A percentile compares a stretch with the other conserved stretches of the same genome.
Conservation (phyloP, 306 rosid species). For the Benincasa hispida region DNA sequence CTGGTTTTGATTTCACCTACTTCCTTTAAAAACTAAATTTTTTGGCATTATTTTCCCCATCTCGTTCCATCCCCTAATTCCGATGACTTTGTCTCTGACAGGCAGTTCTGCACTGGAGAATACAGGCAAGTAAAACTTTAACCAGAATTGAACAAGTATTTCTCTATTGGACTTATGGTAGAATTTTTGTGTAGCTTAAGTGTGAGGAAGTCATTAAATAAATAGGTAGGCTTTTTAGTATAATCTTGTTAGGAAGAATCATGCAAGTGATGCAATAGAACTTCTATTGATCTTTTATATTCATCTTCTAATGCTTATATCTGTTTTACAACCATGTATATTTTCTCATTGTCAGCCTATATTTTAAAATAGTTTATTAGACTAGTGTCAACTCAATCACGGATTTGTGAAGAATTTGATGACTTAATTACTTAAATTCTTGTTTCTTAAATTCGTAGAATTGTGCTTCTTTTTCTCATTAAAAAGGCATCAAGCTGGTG, state of each 20-base stretch:
- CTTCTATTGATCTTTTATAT: neutral
- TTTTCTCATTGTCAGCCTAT: neutral
- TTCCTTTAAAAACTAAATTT: neutral
- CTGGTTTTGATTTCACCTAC: neutral
- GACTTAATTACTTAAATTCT: neutral
- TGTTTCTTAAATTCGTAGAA: neutral
- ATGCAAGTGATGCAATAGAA: neutral
- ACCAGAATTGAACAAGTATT: neutral
- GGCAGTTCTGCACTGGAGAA: conserved; percentile 99
- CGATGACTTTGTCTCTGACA: conserved; percentile 19
- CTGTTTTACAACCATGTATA: neutral
- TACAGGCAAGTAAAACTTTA: conserved; percentile 37
- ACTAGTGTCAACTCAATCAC: neutral
- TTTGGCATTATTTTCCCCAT: neutral
- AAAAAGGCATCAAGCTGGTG: neutral
- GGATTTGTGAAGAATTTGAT: neutral
- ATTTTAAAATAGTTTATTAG: neutral
- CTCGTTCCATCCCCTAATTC: neutral
- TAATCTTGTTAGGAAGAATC: neutral
- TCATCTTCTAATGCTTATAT: neutral
- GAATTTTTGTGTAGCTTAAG: neutral
- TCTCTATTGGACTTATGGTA: neutral
- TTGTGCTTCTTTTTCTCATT: neutral
- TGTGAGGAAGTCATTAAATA: neutral
- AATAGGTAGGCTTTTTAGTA: neutral